These are phyloP conservation scores for Teunomyces cretensis DNA, from an alignment of 805 yeast genomes.

Conservation along the genomic window DNA sequence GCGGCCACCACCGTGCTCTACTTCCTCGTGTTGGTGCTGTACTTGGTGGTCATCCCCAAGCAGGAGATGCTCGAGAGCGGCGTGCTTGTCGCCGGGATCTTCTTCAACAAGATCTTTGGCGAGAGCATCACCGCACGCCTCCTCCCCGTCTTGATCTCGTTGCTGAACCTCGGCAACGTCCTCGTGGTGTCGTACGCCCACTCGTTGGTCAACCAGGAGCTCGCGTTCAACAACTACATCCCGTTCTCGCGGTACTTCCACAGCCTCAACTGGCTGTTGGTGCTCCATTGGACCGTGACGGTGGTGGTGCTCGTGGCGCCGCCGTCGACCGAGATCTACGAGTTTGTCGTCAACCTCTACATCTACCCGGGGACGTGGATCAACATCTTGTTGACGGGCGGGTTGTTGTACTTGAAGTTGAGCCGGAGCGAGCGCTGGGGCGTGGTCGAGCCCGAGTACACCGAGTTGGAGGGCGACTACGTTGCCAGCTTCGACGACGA, in stretches of 20 bases:
- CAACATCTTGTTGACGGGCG: slow-evolving; percentile 50
- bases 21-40: slow-evolving; percentile 56
- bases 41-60: slow-evolving; percentile 52
- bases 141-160: slow-evolving; percentile 56
- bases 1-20: slow-evolving; percentile 52
- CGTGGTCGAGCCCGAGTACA: background rate
- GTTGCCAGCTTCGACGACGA: background rate
- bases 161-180: slow-evolving; percentile 64
- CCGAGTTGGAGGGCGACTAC: slow-evolving; percentile 8
- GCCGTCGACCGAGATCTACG: slow-evolving; percentile 64
- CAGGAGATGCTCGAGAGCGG: slow-evolving; percentile 53
- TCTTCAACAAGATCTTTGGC: slow-evolving; percentile 59
- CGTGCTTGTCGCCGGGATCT: slow-evolving; percentile 62
- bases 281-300: slow-evolving; percentile 57
- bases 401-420: slow-evolving; percentile 51
- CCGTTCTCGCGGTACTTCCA: slow-evolving; percentile 52
- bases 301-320: slow-evolving; percentile 54
- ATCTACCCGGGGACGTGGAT: slow-evolving; percentile 66
- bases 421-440: slow-evolving; percentile 45
- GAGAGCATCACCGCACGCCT: slow-evolving; percentile 47
- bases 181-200: slow-evolving; percentile 64
- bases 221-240: slow-evolving; percentile 50
- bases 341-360: slow-evolving; percentile 60
- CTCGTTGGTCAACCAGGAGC: slow-evolving; percentile 56
- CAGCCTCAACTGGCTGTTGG: slow-evolving; percentile 44